Evolutionary conservation across 2,329 filamentous ascomycete species (phyloP), one percentile per base, ranked within the genome.

Genomic region (Clonostachys byssicola): DNA sequence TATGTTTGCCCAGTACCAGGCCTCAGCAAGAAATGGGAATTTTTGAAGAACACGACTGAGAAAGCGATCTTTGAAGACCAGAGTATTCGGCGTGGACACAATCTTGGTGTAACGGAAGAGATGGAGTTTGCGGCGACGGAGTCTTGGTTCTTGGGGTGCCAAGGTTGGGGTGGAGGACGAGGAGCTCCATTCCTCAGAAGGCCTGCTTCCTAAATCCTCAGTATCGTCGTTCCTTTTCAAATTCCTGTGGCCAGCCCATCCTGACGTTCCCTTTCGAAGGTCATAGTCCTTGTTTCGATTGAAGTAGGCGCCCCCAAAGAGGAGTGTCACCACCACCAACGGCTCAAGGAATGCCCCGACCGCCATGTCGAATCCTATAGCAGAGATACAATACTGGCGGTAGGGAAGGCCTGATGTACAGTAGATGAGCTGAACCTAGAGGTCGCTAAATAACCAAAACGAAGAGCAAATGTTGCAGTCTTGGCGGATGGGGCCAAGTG

Each of bases 1-100:
- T 44, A 89, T 83, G 52, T 88, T 67, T 4, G 82, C 80, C 86
- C 86, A 89, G 56, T 89, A 89, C 85, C 85, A 89, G 39, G 80
- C 84, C 64, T 90, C 87, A 2, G 83, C 82, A 30, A 89, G 63
- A 59, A 90, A 90, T 1, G 87, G 86, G 53, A 88, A 81, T 38
- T 49, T 49, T n/a, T 46, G 34, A 23, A 49, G 40, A 13, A 49
- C 47, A 34, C 47, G 47, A 47, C 62, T 64, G 9, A 58, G 44
- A 13, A 63, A 44, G 13, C 62, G 57, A 44, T 64, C 61, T 46
- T 62, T 56, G 47, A 63, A 64, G 40, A 63, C 52, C 13, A 57
- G 49, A 4, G 62, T 64, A 43, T 64, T 66, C 35, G 64, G 63
- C 2, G 62, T 62, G 12, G 57, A 51, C 23, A 67, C 54, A 13